phyloP scores from a whole-genome alignment of 306 rosid genomes.

The Cercis canadensis region DNA sequence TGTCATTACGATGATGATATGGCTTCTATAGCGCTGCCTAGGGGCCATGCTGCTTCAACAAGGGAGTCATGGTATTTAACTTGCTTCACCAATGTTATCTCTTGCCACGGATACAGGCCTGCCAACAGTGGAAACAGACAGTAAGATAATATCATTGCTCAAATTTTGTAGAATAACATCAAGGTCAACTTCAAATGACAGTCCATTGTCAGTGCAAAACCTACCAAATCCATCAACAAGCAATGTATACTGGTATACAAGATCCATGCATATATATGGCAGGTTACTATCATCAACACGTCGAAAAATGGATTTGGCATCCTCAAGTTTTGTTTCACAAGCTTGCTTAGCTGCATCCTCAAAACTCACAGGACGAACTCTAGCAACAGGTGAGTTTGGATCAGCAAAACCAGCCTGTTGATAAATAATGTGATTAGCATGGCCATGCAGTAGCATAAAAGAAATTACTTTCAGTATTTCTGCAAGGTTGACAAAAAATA shows the following conservation, averaged over 20 bases:
- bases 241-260: conserved; percentile 78
- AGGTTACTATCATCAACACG: conserved; percentile 68
- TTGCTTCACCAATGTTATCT: conserved; percentile 93
- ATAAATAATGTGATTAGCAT: conserved; percentile 37
- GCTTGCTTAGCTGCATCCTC: conserved; percentile 92
- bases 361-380: conserved; percentile 69
- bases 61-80: conserved; percentile 72
- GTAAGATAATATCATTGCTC: conserved; percentile 16
- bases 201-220: conserved; percentile 36
- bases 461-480: conserved; percentile 8
- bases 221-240: conserved; percentile 96
- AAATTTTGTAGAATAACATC: conserved; percentile 23
- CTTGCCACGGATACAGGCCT: conserved; percentile 95
- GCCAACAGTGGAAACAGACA: conserved; percentile 40
- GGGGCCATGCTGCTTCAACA: conserved; percentile 99
- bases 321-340: conserved; percentile 72
- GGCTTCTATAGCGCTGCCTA: conserved; percentile 99
- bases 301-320: conserved; percentile 67
- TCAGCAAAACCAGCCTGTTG: conserved; percentile 90
- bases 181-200: conserved; percentile 23
- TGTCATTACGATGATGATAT: conserved; percentile 67
- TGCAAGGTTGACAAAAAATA: conserved; percentile 28
- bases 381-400: conserved; percentile 63
- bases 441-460: conserved; percentile 22
- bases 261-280: conserved; percentile 98